Base-by-base conservation (phyloP, 768 basidiomycete species). In the Ramaria sp. region DNA sequence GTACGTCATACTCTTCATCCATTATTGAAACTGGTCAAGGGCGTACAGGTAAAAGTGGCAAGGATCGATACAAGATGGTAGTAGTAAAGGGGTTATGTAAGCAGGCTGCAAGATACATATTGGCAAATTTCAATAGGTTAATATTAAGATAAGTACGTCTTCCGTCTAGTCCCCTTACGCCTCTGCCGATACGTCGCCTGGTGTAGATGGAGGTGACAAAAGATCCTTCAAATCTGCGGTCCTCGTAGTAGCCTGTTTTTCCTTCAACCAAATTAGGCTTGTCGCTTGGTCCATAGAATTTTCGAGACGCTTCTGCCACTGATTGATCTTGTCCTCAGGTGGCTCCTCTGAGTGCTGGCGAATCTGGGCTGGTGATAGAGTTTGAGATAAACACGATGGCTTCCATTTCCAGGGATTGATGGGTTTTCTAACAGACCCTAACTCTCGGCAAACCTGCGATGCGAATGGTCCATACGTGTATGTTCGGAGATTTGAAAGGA, bases 1-100 rank as follows among this genome's bases (percentile, higher is more conserved):
- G 61, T 70, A 96, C 94, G 72, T 97, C 94, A 76, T 97, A 98
- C 78, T 91, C 88, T 78, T 98, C 95, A 86, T 99, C 95, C 95
- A 99, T 96, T 71, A 66, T 75, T 17, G 37, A 22, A 13, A 20
- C 10, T 52, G 24, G 34, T 51, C n/a, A 37, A 39, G 31, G 19
- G 31, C 11, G n/a, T 31, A 54, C 22, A 34, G n/a, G 38, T 24
- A 45, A 47, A 45, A 11, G 4, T 54, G 30, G 4, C n/a, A 3
- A 12, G 11, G 41, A 45, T 17, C 17, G 41, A 19, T 45, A 27
- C 13, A 27, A 38, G 53, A 42, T 15, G 51, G 51, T 52, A n/a
- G 51, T 52, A n/a, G 51, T 39, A 52, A 52, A 13, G 51, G 45
- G n/a, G 7, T 54, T 45, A 54, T 11, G 53, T 54, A 54, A 53